Evolutionary conservation across 331 rosid species (phyloP), one percentile per base, ranked within the genome.

Genomic region (Quercus lobata): DNA sequence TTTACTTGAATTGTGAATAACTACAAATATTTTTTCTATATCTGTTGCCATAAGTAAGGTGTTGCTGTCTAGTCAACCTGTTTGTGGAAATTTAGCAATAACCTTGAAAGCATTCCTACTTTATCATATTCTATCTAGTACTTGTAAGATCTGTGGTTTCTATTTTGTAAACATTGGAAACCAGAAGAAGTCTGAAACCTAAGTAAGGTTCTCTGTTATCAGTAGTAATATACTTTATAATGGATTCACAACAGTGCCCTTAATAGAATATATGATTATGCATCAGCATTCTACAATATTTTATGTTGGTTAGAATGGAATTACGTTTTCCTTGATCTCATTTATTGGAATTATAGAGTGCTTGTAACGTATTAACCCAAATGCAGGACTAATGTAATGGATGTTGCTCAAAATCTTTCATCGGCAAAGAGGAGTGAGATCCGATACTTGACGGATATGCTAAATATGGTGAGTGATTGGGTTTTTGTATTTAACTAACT

Each of bases 301-400:
- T 65, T 16, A 6, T 68, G 52, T 12, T 34, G 72, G 52, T 10
- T 68, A 34, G 52, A 35, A 8, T 68, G 72, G 52, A n/a, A 34
- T 68, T 34, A 34, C 2, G n/a, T 68, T 35, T 68, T 68, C 1
- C 72, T 34, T 10, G 54, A 9, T 68, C n/a, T 41, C 5, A 34
- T 44, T 27, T 25, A 14, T 14, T 49, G n/a, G 14, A 25, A 72
- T 78, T 61, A 22, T 66, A 55, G 25, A 78, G 72, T 71, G 85
- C 77, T 63, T 71, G 56, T 82, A 65, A 55, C 57, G 72, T 65
- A 41, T 37, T 72, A 66, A 73, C 65, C 74, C 78, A 75, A 77
- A 44, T 85, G 92, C 91, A 91, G 98, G 92, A 88, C 85, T 82
- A 87, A 85, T 80, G 80, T 90, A 58, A 78, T 44, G 83, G 91